phyloP scores from a whole-genome alignment of 306 rosid genomes.

The Hippophae rhamnoides region DNA sequence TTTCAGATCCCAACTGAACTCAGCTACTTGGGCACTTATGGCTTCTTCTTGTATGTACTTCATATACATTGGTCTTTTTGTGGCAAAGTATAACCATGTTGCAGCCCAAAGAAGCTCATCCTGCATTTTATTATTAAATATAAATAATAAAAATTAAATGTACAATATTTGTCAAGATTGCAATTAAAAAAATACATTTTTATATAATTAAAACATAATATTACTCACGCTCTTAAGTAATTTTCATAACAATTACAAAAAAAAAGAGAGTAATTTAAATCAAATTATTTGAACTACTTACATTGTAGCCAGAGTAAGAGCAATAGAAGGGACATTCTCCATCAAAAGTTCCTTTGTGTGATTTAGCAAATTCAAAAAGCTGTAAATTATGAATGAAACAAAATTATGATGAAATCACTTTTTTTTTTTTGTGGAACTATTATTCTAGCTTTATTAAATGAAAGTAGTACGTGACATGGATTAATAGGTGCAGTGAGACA shows the following conservation, averaged over 20 bases:
- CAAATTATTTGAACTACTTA: constrained; percentile 13
- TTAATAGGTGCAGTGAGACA: no score
- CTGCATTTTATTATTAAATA: constrained; percentile 22
- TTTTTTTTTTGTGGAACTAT: no score
- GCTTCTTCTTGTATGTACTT: constrained; percentile 49
- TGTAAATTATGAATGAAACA: constrained; percentile 3
- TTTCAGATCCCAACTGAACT: constrained; percentile 96
- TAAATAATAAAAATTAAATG: not conserved
- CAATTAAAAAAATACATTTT: no score
- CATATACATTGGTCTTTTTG: constrained; percentile 34
- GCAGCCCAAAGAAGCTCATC: constrained; percentile 96
- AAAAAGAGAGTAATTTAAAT: no score
- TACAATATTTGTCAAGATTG: not conserved
- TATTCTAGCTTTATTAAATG: no score
- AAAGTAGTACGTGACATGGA: no score
- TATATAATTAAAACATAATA: no score
- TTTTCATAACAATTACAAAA: no score
- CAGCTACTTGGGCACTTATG: constrained; percentile 55
- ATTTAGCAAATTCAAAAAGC: constrained; percentile 60
- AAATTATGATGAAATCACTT: no score
- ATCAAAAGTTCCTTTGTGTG: constrained; percentile 66
- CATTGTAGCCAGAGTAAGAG: constrained; percentile 79
- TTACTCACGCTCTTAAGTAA: no score
- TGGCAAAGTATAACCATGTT: constrained; percentile 68
- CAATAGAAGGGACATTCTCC: constrained; percentile 98